Evolutionary conservation across 768 basidiomycete species (phyloP).

Genomic region (Albatrellus ellisii): DNA sequence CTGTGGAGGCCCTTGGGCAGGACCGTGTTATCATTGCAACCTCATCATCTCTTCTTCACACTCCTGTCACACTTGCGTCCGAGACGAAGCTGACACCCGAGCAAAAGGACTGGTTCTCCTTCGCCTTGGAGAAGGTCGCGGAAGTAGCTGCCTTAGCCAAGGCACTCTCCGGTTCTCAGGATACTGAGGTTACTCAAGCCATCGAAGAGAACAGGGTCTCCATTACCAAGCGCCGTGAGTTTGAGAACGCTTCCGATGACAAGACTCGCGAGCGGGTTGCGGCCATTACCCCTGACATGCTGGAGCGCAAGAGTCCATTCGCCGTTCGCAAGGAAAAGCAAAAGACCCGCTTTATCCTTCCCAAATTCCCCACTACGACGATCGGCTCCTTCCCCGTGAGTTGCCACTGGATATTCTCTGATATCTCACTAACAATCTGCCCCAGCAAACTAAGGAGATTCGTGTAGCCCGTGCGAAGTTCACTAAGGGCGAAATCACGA

Average conservation of each 20-base stretch:
- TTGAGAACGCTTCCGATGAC: slow-evolving; percentile 88
- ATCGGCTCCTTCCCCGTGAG: slow-evolving; percentile 94
- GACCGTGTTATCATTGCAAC: slow-evolving; percentile 90
- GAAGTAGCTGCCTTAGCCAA: slow-evolving; percentile 86
- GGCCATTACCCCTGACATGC: slow-evolving; percentile 75
- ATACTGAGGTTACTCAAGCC: slow-evolving; percentile 50
- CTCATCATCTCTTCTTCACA: slow-evolving; percentile 97
- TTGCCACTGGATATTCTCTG: slow-evolving; percentile 4
- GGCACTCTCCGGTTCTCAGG: slow-evolving; percentile 75
- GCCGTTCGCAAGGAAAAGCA: slow-evolving; percentile 78
- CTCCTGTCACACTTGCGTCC: slow-evolving; percentile 86
- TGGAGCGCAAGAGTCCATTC: slow-evolving; percentile 86
- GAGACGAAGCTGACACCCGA: slow-evolving; percentile 84
- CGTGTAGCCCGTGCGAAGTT: slow-evolving; percentile 93
- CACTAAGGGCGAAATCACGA: slow-evolving; percentile 79
- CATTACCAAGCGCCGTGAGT: slow-evolving; percentile 88
- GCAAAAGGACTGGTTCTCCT: slow-evolving; percentile 97
- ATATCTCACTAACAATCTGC: slow-evolving; percentile 12
- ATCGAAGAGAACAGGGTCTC: slow-evolving; percentile 84
- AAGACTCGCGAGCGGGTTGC: slow-evolving; percentile 92
- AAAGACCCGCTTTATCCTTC: slow-evolving; percentile 77
- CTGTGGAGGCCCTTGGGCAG: slow-evolving; percentile 67
- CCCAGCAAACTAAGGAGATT: slow-evolving; percentile 96
- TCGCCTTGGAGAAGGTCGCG: slow-evolving; percentile 88
- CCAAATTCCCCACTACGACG: slow-evolving; percentile 97